Evolutionary conservation across 2,329 filamentous ascomycete genomes (phyloP).

Genomic region (Zarea fungicola): DNA sequence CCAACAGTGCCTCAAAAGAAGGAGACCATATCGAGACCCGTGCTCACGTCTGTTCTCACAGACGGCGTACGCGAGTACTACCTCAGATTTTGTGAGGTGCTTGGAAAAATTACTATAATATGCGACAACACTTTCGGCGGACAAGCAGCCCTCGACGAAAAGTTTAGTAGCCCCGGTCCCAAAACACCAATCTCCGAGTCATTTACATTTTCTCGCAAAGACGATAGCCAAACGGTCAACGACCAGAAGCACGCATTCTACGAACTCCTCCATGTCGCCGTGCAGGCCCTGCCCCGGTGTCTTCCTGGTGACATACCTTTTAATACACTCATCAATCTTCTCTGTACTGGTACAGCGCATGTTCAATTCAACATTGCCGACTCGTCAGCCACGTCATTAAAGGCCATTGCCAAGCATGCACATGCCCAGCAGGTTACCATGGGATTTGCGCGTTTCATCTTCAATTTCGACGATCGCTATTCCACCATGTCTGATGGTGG

Average conservation of each 20-base stretch:
- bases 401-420: conserved; percentile 88
- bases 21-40: conserved; percentile 62
- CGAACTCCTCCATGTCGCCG: conserved; percentile 88
- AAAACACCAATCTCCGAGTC: conserved; percentile 95
- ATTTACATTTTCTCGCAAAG: conserved; percentile 81
- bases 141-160: conserved; percentile 91
- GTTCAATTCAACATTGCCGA: conserved; percentile 87
- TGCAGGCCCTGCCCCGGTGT: conserved; percentile 92
- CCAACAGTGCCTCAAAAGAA: conserved; percentile 37
- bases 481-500: conserved; percentile 97
- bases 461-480: conserved; percentile 96
- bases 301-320: conserved; percentile 86
- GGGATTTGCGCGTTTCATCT: conserved; percentile 95
- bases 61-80: conserved; percentile 83
- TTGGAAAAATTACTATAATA: conserved; percentile 92
- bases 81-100: conserved; percentile 84
- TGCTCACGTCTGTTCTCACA: conserved; percentile 57
- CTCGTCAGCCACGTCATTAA: conserved; percentile 87
- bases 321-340: conserved; percentile 85
- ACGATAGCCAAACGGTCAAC: conserved; percentile 65
- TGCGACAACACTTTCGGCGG: conserved; percentile 97
- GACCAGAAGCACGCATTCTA: conserved; percentile 95
- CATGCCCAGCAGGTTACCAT: conserved; percentile 95
- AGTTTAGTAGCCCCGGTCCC: conserved; percentile 78
- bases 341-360: conserved; percentile 95